Base-by-base conservation (phyloP, 805 yeast genomes). In the Metschnikowia kunwiensis region DNA sequence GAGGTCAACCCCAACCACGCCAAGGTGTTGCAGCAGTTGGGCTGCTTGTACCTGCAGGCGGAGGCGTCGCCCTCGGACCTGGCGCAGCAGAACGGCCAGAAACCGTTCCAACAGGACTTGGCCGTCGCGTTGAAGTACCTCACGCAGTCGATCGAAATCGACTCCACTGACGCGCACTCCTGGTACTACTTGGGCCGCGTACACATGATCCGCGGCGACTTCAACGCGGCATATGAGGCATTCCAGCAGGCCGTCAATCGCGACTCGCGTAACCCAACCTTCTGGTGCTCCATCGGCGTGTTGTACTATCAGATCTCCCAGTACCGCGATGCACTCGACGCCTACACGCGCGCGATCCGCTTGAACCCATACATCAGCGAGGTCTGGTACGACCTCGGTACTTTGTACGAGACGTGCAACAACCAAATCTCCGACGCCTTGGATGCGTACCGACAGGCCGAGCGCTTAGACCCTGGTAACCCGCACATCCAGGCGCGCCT, bases 351-450 rank as follows among this genome's bases (percentile, higher is more conserved):
- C 38, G 98, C 98, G 8, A 93, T 93, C 43, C 75, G 97, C 51
- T 75, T 93, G 53, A 93, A 93, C 53, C 98, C 98, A 11, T 89
- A 89, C 68, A 84, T 93, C 48, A 80, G 93, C 42, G 98, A 93
- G 63, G 98, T 93, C 17, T 93, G 98, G 98, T 93, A 93, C 63
- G 98, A 93, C 63, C 74, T 93, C 56, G 98, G 98, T 41, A 93
- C 97, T 5, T 68, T 93, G 27, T 93, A 93, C 61, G 98, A 93
- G 64, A 87, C 97, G 23, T 93, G 98, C 67, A 93, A 89, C 64
- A 89, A 91, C 65, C 98, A 93, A 65, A 75, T 88, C 42, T 76
- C 82, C 42, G 98, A 93, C 60, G 98, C 98, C 1, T 68, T 93
- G 46, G 97, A 93, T 63, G 98, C 98, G 2, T 93, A 93, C 58